Conservation (phyloP, 192 early-diverging fungal genomes). For the Backusella circina region DNA sequence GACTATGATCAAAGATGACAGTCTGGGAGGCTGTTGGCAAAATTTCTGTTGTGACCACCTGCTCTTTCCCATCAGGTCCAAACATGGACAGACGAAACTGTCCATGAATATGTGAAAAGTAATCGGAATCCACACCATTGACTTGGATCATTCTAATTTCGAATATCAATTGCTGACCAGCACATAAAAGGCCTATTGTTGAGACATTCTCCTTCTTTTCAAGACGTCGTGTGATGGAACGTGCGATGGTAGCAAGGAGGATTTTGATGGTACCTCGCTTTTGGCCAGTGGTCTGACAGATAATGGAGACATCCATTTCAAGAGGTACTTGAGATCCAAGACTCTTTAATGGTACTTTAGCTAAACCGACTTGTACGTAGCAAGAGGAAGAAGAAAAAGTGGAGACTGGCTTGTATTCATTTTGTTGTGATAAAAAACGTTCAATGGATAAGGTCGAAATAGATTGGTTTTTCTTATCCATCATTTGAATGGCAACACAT, state of each 20-base stretch:
- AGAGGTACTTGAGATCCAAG: slow-evolving; percentile 42
- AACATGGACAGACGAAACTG: slow-evolving; percentile 66
- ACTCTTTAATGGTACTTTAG: slow-evolving; percentile 38
- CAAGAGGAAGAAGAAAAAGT: slow-evolving; percentile 27
- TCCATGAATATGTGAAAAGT: slow-evolving; percentile 63
- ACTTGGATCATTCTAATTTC: slow-evolving; percentile 59
- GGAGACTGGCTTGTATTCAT: neutral
- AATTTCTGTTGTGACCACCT: slow-evolving; percentile 55
- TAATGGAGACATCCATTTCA: slow-evolving; percentile 35
- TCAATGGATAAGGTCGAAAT: slow-evolving; percentile 39
- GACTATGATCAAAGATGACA: slow-evolving; percentile 51
- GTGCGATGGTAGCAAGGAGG: slow-evolving; percentile 39
- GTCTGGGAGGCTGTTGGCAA: slow-evolving; percentile 18
- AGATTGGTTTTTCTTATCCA: slow-evolving; percentile 48
- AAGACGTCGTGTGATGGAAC: neutral
- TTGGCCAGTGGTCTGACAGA: slow-evolving; percentile 40
- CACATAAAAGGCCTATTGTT: slow-evolving; percentile 25
- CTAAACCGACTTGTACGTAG: slow-evolving; percentile 49
- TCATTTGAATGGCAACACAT: slow-evolving; percentile 50
- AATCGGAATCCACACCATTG: slow-evolving; percentile 48
- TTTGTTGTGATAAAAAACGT: slow-evolving; percentile 19
- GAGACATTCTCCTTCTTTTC: neutral
- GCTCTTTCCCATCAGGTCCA: slow-evolving; percentile 39
- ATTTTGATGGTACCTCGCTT: slow-evolving; percentile 35
- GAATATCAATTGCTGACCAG: slow-evolving; percentile 55